Base-by-base conservation (phyloP, 1,284 basidiomycete genomes). In the Rhodotorula sp. region DNA sequence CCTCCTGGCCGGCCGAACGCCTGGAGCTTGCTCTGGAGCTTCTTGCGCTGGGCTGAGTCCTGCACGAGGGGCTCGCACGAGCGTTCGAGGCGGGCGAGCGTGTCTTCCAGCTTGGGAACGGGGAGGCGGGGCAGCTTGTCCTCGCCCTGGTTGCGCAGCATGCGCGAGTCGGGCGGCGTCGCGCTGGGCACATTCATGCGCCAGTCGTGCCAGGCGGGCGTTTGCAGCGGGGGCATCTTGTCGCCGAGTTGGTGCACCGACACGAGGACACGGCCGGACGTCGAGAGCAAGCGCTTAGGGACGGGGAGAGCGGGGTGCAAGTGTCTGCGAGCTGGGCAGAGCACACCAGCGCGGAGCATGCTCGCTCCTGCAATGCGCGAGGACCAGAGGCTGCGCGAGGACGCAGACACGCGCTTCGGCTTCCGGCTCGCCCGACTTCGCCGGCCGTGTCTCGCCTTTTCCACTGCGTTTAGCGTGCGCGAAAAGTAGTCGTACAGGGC, bases 51-150 rank as follows among this genome's bases (percentile, higher is more conserved):
- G 1, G 61, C n/a, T 0, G 58, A n/a, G 34, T 72, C 62, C 7
- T 68, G 50, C 1, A 73, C 74, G 49, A 79, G 63, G 2, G 77
- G 61, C 16, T 46, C 61, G 27, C 67, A 70, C 45, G 70, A 72
- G 54, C 61, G 44, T 4, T 68, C 17, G 48, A 77, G 57, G 68
- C 75, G 76, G 19, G 64, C 53, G n/a, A 76, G 61, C 5, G 77
- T 78, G 27, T 63, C 52, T 25, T 62, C 57, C 17, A 79, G 69
- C 17, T 55, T 46, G 2, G 77, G 77, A 0, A 79, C 72, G 10
- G 78, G 78, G 23, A 78, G 61, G 2, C 65, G 61, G 4, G 78
- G 78, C 7, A 78, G 67, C 27, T 61, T 55, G 42, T 42, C n/a
- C 8, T 23, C 53, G 53, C 55, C 25, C 52, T 78, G 77, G 64